phyloP scores from a whole-genome alignment of 371 early-diverging fungal species.

The Polyrhizophydium stewartii region DNA sequence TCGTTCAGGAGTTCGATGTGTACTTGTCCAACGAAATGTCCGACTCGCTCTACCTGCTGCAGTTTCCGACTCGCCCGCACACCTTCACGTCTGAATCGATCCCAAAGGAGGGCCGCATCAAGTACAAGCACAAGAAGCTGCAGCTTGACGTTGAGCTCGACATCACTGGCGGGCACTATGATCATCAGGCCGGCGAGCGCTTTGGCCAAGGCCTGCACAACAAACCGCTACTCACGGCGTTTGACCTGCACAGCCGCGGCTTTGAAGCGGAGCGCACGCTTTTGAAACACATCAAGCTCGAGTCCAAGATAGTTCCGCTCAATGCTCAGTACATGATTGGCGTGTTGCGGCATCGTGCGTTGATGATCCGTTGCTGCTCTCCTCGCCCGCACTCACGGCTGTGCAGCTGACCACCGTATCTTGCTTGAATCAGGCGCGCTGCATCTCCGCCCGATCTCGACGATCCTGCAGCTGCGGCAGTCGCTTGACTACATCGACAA shows the following conservation, averaged over 20 bases:
- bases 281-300: conserved; percentile 71
- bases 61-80: conserved; percentile 70
- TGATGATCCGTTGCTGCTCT: background rate
- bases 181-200: conserved; percentile 71
- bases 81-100: conserved; percentile 13
- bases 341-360: conserved; percentile 63
- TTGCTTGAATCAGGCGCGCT: conserved; percentile 49
- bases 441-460: conserved; percentile 73
- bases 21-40: conserved; percentile 65
- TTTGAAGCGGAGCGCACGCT: conserved; percentile 43
- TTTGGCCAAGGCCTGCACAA: conserved; percentile 75
- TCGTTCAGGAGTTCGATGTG: conserved; percentile 74
- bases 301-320: conserved; percentile 67
- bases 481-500: conserved; percentile 83
- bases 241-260: conserved; percentile 35
- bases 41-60: conserved; percentile 71
- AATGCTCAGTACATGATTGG: conserved; percentile 79
- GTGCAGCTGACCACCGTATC: too few species aligned
- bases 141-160: conserved; percentile 86
- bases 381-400: conserved; percentile 2
- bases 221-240: conserved; percentile 61
- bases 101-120: conserved; percentile 65
- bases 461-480: conserved; percentile 76
- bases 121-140: conserved; percentile 71
- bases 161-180: conserved; percentile 63